A percentile compares a stretch with the other conserved stretches of the same genome.
Evolutionary conservation across 768 basidiomycete genomes (phyloP).

Genomic region (Tulasnella sp.): DNA sequence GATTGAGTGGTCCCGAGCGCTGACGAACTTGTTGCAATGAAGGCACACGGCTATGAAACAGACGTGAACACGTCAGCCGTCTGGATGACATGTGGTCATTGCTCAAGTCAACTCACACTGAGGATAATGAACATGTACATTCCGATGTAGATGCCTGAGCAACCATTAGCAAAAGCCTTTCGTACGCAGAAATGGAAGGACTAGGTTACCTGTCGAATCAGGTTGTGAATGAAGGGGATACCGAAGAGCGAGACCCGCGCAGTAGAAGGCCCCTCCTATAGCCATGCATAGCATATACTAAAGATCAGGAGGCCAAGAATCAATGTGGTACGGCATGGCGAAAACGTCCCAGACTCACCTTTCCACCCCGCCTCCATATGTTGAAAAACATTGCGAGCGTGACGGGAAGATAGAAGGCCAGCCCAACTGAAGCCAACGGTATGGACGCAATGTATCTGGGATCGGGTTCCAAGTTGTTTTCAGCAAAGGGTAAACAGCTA

Average conservation of each 20-base stretch:
- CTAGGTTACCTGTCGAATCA: conserved; percentile 32
- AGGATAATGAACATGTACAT: conserved; percentile 52
- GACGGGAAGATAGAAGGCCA: conserved; percentile 29
- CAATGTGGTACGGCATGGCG: conserved; percentile 12
- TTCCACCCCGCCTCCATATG: conserved; percentile 36
- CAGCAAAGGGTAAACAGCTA: background rate
- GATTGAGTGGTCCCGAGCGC: background rate
- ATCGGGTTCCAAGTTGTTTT: background rate
- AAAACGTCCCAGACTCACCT: background rate
- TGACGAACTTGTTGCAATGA: conserved; percentile 37
- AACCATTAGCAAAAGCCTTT: no score
- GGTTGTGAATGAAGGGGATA: conserved; percentile 45
- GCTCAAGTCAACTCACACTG: conserved; percentile 31
- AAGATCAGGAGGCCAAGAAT: background rate
- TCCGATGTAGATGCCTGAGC: conserved; percentile 34
- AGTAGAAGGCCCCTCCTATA: conserved; percentile 46
- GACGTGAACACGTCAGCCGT: background rate
- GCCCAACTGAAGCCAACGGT: conserved; percentile 37
- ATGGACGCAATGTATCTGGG: conserved; percentile 37
- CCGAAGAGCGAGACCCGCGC: conserved; percentile 40
- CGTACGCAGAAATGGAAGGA: background rate
- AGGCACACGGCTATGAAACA: conserved; percentile 50
- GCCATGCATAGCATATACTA: conserved; percentile 49
- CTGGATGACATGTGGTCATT: background rate
- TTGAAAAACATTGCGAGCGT: conserved; percentile 34